phyloP scores from a whole-genome alignment of 1,284 basidiomycete genomes.

The Cutaneotrichosporon sp. region DNA sequence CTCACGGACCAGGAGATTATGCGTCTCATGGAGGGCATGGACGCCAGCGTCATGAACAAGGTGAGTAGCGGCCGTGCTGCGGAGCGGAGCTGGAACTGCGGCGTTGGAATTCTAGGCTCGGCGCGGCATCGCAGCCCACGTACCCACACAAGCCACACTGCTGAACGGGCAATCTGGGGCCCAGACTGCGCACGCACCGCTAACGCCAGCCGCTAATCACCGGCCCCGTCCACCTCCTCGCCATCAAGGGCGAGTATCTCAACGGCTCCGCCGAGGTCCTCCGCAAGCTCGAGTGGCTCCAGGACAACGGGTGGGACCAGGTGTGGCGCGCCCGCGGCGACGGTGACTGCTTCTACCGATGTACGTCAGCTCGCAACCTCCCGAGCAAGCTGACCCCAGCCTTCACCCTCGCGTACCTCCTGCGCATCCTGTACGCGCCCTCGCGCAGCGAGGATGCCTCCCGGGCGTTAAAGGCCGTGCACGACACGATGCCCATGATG shows the following conservation, averaged over 20 bases:
- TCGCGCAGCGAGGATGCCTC: slow-evolving; percentile 59
- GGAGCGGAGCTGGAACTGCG: background rate
- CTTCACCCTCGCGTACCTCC: slow-evolving; percentile 67
- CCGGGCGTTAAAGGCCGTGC: slow-evolving; percentile 60
- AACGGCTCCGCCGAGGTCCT: slow-evolving; percentile 61
- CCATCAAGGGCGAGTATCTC: slow-evolving; percentile 62
- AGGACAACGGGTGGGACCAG: slow-evolving; percentile 60
- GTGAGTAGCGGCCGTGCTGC: slow-evolving; percentile 21
- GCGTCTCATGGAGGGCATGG: slow-evolving; percentile 49
- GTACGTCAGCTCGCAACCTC: slow-evolving; percentile 52
- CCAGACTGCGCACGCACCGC: background rate
- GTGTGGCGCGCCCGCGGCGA: slow-evolving; percentile 69
- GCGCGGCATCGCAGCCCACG: too few relatives aligned
- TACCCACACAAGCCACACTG: too few relatives aligned
- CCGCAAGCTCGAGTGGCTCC: slow-evolving; percentile 66
- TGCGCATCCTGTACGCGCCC: slow-evolving; percentile 59
- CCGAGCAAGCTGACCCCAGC: slow-evolving; percentile 53
- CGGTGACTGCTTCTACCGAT: slow-evolving; percentile 78
- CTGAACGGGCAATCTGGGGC: too few relatives aligned
- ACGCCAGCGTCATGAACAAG: slow-evolving; percentile 37
- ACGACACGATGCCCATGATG: slow-evolving; percentile 61
- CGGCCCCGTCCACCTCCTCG: slow-evolving; percentile 47
- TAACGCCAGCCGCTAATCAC: slow-evolving; percentile 50
- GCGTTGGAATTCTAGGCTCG: too few relatives aligned
- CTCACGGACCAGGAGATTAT: slow-evolving; percentile 54